phyloP scores from a whole-genome alignment of 176 grass and related monocot species.

The Alopecurus myosuroides region DNA sequence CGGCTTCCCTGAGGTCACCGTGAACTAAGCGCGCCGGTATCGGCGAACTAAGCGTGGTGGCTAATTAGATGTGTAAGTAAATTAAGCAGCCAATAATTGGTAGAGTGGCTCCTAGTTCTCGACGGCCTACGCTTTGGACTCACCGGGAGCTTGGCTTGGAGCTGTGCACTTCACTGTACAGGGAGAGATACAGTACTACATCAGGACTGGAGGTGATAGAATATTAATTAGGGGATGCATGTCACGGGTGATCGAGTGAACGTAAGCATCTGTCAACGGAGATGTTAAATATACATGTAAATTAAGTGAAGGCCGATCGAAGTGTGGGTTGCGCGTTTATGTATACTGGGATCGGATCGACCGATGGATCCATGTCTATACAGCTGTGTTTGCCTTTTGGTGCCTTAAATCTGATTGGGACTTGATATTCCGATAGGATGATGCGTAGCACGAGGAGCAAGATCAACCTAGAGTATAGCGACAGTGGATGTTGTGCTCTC shows the following conservation, averaged over 20 bases:
- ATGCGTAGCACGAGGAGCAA: neutral
- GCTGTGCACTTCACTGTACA: slow-evolving; percentile 12
- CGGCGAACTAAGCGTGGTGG: neutral
- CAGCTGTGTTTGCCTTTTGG: slow-evolving; percentile 1
- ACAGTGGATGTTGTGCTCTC: too few species aligned
- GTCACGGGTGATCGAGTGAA: neutral
- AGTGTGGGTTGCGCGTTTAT: neutral
- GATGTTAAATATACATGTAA: slow-evolving; percentile 25
- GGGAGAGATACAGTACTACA: neutral
- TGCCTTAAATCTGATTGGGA: slow-evolving; percentile 24
- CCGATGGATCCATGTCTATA: neutral
- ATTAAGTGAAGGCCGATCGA: slow-evolving; percentile 12
- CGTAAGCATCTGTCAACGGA: neutral
- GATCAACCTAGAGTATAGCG: neutral
- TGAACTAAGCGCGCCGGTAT: slow-evolving; percentile 17
- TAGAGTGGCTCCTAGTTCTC: slow-evolving; percentile 30
- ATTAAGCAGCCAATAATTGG: neutral
- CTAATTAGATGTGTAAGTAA: slow-evolving; percentile 27
- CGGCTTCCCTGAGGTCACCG: slow-evolving; percentile 43
- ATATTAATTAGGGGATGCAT: slow-evolving; percentile 30
- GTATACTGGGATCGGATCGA: neutral
- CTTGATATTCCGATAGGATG: neutral
- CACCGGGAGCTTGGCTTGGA: slow-evolving; percentile 32
- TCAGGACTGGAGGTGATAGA: slow-evolving; percentile 4
- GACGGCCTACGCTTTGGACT: slow-evolving; percentile 42